A percentile compares a stretch with the other conserved stretches of the same genome.
Conservation (phyloP, 306 rosid genomes). For the Begonia loranthoides region DNA sequence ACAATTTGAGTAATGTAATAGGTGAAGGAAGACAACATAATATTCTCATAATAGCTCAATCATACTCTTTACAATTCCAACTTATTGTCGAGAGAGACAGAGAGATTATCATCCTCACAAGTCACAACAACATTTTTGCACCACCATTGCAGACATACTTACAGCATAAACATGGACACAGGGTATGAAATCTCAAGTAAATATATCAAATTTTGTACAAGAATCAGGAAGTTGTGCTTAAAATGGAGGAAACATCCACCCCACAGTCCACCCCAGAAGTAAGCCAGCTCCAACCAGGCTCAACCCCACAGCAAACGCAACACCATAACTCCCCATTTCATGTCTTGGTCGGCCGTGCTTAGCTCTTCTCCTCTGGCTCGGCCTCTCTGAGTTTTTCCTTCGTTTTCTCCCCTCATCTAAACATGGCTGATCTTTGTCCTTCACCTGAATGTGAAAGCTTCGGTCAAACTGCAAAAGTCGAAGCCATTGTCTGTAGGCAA, state of each 20-base stretch:
- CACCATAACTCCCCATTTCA: constrained; percentile 37
- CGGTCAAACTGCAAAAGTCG: constrained; percentile 40
- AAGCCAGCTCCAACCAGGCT: constrained; percentile 87
- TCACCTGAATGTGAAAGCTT: constrained; percentile 17
- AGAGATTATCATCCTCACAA: too few relatives aligned
- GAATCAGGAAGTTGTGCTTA: too few relatives aligned
- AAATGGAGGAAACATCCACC: constrained; percentile 65
- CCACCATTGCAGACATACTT: not conserved
- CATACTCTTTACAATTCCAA: too few relatives aligned
- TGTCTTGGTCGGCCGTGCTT: constrained; percentile 11
- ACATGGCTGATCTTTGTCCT: constrained; percentile 23
- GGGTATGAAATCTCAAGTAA: too few relatives aligned
- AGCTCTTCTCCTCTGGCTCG: constrained; percentile 13
- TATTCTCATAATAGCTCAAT: too few relatives aligned
- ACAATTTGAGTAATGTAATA: too few relatives aligned
- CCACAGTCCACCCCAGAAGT: constrained; percentile 81
- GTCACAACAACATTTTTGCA: too few relatives aligned
- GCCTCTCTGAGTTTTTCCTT: constrained; percentile 18
- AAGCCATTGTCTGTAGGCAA: constrained; percentile 63
- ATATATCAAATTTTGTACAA: too few relatives aligned
- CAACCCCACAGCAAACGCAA: constrained; percentile 62
- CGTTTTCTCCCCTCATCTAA: constrained; percentile 24
- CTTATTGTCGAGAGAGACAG: too few relatives aligned
- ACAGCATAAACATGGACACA: too few relatives aligned
- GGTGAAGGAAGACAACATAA: too few relatives aligned